Conservation (phyloP, 2,329 filamentous ascomycete species). For the Clonostachys byssicola region DNA sequence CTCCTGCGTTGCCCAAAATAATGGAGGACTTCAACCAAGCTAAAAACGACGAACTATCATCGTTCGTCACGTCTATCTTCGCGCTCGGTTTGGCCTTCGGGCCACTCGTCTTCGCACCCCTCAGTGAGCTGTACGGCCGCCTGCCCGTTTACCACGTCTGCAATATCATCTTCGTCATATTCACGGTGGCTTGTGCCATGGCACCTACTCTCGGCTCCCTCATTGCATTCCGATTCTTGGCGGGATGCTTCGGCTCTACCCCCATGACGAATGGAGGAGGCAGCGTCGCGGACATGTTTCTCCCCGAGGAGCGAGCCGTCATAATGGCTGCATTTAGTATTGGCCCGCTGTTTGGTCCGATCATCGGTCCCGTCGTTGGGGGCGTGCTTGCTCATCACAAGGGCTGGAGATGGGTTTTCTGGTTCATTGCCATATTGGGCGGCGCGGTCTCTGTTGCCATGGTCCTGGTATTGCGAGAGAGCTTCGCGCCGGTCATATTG, state of each 20-base stretch:
- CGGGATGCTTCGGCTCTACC: slow-evolving; percentile 55
- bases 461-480: slow-evolving; percentile 43
- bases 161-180: slow-evolving; percentile 55
- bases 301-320: slow-evolving; percentile 52
- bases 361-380: slow-evolving; percentile 43
- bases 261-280: slow-evolving; percentile 65
- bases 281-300: slow-evolving; percentile 62
- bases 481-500: slow-evolving; percentile 54
- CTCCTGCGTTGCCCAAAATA: slow-evolving; percentile 35
- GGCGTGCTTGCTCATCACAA: slow-evolving; percentile 30
- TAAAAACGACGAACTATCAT: slow-evolving; percentile 25
- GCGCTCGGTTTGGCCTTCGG: slow-evolving; percentile 50
- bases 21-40: slow-evolving; percentile 39
- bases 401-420: slow-evolving; percentile 46
- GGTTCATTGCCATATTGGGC: slow-evolving; percentile 20
- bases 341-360: slow-evolving; percentile 55
- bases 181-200: slow-evolving; percentile 33
- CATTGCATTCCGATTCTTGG: slow-evolving; percentile 58
- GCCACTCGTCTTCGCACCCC: slow-evolving; percentile 58
- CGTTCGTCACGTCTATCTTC: slow-evolving; percentile 38
- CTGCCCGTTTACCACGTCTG: slow-evolving; percentile 22
- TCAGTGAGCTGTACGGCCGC: slow-evolving; percentile 59
- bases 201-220: slow-evolving; percentile 60
- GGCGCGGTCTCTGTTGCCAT: slow-evolving; percentile 3
- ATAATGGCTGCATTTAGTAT: slow-evolving; percentile 63